A percentile compares a stretch with the other conserved stretches of the same genome.
Conservation (phyloP, 352 stramenopile genomes). For the Discostella stelligera region DNA sequence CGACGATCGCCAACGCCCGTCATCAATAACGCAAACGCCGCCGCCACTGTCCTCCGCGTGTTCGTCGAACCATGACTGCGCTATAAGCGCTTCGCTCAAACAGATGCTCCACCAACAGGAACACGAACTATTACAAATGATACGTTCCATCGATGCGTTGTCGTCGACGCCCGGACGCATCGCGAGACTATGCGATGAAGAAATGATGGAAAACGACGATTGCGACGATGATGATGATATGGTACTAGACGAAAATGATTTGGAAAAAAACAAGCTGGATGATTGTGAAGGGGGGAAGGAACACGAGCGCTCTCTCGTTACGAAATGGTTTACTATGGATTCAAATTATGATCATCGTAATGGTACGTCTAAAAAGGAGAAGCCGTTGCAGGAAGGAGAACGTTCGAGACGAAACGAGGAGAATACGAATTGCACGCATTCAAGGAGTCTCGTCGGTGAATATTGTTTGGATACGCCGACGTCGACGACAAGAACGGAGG, state of each 20-base stretch:
- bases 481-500: too few relatives aligned
- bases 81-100: slow-evolving; percentile 1
- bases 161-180: slow-evolving; percentile 17
- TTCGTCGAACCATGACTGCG: slow-evolving; percentile 1
- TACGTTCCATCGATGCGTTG: slow-evolving; percentile 7
- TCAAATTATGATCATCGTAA: not conserved
- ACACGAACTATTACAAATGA: not conserved
- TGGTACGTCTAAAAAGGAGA: not conserved
- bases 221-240: not conserved
- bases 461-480: too few relatives aligned
- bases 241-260: not conserved
- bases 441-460: too few relatives aligned
- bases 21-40: too few relatives aligned
- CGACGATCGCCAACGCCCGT: too few relatives aligned
- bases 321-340: not conserved
- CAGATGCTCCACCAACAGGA: slow-evolving; percentile 8
- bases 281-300: not conserved
- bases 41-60: not conserved
- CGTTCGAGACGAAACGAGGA: not conserved
- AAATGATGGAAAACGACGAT: slow-evolving; percentile 9
- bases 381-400: not conserved
- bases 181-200: not conserved
- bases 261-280: not conserved
- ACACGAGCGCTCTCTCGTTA: not conserved
- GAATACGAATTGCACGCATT: not conserved